phyloP scores from a whole-genome alignment of 1,139 yeast species.

The Yamadazyma membranifaciens region DNA sequence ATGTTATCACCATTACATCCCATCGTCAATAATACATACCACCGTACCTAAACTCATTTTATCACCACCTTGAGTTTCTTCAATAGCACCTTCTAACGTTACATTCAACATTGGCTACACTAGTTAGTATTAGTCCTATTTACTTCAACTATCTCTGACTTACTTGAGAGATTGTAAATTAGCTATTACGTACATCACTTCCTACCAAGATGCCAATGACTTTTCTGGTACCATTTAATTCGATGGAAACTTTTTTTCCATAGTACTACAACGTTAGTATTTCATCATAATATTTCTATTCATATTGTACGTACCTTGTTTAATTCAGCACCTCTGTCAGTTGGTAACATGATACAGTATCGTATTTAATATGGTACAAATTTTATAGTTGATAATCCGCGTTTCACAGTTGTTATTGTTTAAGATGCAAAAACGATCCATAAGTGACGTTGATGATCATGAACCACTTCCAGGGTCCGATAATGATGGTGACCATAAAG shows the following conservation, averaged over 20 bases:
- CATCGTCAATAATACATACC: slow-evolving; percentile 26
- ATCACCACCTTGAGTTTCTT: slow-evolving; percentile 52
- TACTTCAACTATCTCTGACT: no score
- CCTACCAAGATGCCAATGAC: slow-evolving; percentile 76
- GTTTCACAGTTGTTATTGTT: background rate
- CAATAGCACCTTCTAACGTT: slow-evolving; percentile 73
- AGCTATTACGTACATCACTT: slow-evolving; percentile 55
- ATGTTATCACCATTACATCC: no score
- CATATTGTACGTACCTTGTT: slow-evolving; percentile 37
- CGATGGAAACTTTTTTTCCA: slow-evolving; percentile 70
- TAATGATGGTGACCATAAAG: background rate
- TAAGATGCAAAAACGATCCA: slow-evolving; percentile 2
- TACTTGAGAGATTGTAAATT: background rate
- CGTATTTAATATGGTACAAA: background rate
- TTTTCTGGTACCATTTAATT: slow-evolving; percentile 71
- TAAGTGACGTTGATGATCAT: background rate
- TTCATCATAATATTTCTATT: no score
- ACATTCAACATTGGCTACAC: slow-evolving; percentile 61
- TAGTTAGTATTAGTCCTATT: slow-evolving; percentile 17
- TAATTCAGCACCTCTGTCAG: slow-evolving; percentile 6
- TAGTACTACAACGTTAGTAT: slow-evolving; percentile 52
- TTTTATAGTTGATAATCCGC: background rate
- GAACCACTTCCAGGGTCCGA: background rate
- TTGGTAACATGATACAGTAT: slow-evolving; percentile 3
- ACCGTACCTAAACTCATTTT: slow-evolving; percentile 55